phyloP scores from a whole-genome alignment of 1,284 basidiomycete genomes.

The Sanghuangporus baumii region DNA sequence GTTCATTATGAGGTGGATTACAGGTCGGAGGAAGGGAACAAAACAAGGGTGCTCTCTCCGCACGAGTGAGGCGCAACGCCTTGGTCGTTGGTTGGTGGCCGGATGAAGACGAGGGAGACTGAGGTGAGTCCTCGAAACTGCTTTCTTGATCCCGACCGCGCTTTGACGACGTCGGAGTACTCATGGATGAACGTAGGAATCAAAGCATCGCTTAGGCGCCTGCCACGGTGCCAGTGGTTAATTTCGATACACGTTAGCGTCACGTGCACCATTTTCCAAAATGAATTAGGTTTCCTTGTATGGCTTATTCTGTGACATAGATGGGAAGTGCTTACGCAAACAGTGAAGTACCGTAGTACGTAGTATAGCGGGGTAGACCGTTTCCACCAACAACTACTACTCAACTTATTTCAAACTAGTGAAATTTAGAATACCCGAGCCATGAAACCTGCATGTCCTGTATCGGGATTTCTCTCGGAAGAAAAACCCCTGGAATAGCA shows the following conservation, averaged over 20 bases:
- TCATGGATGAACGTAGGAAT: neutral
- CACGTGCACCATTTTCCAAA: neutral
- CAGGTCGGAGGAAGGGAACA: constrained; percentile 84
- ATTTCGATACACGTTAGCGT: neutral
- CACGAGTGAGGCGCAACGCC: neutral
- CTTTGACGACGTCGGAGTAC: neutral
- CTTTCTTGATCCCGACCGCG: neutral
- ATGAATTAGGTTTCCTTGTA: too few relatives aligned
- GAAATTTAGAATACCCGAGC: too few relatives aligned
- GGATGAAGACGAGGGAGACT: constrained; percentile 5
- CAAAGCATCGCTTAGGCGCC: neutral
- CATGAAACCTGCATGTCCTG: too few relatives aligned
- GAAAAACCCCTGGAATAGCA: too few relatives aligned
- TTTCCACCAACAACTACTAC: too few relatives aligned
- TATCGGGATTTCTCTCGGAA: too few relatives aligned
- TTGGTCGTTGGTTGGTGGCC: constrained; percentile 5
- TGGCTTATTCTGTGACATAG: too few relatives aligned
- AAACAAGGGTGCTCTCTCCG: constrained; percentile 32
- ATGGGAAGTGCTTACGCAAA: too few relatives aligned
- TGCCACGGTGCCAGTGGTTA: neutral
- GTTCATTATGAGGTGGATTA: constrained; percentile 45
- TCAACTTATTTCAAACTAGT: too few relatives aligned
- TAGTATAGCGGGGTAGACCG: too few relatives aligned
- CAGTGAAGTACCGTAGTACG: too few relatives aligned
- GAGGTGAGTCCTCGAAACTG: neutral